A percentile compares a stretch with the other conserved stretches of the same genome.
Conservation (phyloP, 192 early-diverging fungal species). For the Pilobolus umbonatus region DNA sequence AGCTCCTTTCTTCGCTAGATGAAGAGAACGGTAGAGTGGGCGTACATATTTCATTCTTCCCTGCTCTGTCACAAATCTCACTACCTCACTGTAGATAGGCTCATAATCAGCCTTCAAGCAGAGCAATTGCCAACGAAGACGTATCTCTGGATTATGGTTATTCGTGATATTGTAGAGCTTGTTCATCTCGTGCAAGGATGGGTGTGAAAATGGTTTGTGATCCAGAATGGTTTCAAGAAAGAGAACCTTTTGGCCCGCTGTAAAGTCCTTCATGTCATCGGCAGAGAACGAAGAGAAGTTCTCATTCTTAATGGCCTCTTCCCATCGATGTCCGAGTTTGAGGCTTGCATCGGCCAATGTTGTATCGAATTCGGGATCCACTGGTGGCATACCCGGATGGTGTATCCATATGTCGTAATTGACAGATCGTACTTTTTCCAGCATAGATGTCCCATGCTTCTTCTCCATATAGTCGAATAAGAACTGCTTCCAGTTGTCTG, state of each 20-base stretch:
- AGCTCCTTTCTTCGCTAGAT: constrained; percentile 63
- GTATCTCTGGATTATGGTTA: constrained; percentile 80
- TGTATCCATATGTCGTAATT: constrained; percentile 91
- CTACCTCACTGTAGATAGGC: constrained; percentile 69
- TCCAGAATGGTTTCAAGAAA: constrained; percentile 58
- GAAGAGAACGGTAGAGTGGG: constrained; percentile 74
- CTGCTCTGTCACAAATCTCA: constrained; percentile 76
- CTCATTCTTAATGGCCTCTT: constrained; percentile 45
- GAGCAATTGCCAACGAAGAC: constrained; percentile 84
- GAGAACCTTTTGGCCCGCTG: constrained; percentile 61
- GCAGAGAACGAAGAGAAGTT: constrained; percentile 46
- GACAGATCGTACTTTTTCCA: constrained; percentile 63
- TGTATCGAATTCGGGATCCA: constrained; percentile 78
- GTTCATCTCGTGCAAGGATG: constrained; percentile 64
- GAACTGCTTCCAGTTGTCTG: constrained; percentile 81
- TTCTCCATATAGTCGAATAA: constrained; percentile 77
- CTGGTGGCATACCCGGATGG: constrained; percentile 83
- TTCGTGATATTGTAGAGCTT: constrained; percentile 62
- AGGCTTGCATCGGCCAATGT: constrained; percentile 76
- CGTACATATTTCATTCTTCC: constrained; percentile 94
- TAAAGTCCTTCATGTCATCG: constrained; percentile 64
- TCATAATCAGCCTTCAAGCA: constrained; percentile 74
- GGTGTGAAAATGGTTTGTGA: constrained; percentile 53
- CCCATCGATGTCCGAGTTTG: constrained; percentile 74
- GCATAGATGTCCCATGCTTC: constrained; percentile 58